Percentiles rank a stretch among this genome's conserved stretches.
These are phyloP conservation scores for Kuraishia molischiana DNA, from an alignment of 805 yeast genomes.

Conservation along the genomic window DNA sequence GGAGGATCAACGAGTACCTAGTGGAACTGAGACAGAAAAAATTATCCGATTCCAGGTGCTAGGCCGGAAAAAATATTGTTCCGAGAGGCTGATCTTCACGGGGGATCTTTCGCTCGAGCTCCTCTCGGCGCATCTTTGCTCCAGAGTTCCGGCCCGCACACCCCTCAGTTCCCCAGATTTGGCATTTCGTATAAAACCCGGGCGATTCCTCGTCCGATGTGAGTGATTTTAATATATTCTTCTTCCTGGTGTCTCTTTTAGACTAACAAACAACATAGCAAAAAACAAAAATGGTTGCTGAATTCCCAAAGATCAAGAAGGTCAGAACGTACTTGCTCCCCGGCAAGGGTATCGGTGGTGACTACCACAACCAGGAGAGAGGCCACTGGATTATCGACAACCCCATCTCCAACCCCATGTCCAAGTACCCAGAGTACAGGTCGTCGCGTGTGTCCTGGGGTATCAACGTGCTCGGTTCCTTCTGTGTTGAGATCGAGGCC, in stretches of 20 bases:
- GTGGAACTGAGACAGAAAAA: slow-evolving; percentile 17
- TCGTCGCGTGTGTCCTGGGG: slow-evolving; percentile 38
- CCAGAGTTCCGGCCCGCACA: background rate
- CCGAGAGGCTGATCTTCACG: too few relatives aligned
- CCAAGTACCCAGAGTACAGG: slow-evolving; percentile 34
- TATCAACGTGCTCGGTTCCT: slow-evolving; percentile 39
- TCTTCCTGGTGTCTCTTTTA: background rate
- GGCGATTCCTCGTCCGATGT: background rate
- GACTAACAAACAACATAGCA: background rate
- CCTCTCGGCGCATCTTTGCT: background rate
- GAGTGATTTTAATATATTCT: background rate
- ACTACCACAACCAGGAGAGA: slow-evolving; percentile 36
- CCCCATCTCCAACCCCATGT: slow-evolving; percentile 39
- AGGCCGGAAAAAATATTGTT: too few relatives aligned
- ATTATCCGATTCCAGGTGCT: slow-evolving; percentile 12
- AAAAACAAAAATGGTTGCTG: slow-evolving; percentile 12
- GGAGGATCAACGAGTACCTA: slow-evolving; percentile 17
- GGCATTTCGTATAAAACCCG: background rate
- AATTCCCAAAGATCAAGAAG: slow-evolving; percentile 33
- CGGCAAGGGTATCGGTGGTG: slow-evolving; percentile 40
- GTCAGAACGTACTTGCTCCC: slow-evolving; percentile 30
- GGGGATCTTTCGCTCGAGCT: background rate
- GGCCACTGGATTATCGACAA: slow-evolving; percentile 43
- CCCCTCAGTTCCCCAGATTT: background rate
- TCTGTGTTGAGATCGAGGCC: slow-evolving; percentile 38